Percentiles rank a stretch among this genome's conserved stretches.
Conservation (phyloP, 768 basidiomycete species). For the Botryobasidium botryosum region DNA sequence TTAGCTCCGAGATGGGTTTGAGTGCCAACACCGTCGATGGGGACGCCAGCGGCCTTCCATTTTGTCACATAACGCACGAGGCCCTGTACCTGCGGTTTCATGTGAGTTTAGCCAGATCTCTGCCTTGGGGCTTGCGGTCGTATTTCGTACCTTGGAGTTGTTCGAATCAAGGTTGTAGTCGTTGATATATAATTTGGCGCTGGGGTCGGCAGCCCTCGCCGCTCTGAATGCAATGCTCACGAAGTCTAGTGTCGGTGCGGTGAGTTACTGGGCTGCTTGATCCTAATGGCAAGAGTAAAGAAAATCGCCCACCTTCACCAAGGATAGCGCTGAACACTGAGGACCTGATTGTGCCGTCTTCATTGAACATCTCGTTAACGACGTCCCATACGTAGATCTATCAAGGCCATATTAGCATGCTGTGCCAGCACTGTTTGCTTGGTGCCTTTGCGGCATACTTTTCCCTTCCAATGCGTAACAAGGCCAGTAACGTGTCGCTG, state of each 20-base stretch:
- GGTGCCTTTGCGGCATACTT: neutral
- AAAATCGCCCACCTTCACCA: conserved; percentile 18
- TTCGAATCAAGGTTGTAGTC: conserved; percentile 7
- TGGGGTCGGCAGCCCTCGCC: conserved; percentile 33
- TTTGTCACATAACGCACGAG: too few species aligned
- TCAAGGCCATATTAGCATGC: conserved; percentile 28
- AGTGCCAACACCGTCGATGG: conserved; percentile 7
- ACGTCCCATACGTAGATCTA: conserved; percentile 31
- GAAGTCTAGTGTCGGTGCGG: conserved; percentile 18
- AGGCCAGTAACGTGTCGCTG: conserved; percentile 11
- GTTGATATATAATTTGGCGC: too few species aligned
- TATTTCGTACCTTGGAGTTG: conserved; percentile 1
- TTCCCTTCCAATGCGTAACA: conserved; percentile 10
- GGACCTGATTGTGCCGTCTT: conserved; percentile 26
- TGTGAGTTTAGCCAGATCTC: too few species aligned
- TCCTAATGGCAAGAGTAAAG: neutral
- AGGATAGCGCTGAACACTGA: conserved; percentile 28
- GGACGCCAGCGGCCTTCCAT: too few species aligned
- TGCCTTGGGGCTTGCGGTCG: too few species aligned
- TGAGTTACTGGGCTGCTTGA: neutral
- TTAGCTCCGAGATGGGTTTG: conserved; percentile 4
- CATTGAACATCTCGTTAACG: too few species aligned
- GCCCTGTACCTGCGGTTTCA: too few species aligned
- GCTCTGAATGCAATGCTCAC: conserved; percentile 35
- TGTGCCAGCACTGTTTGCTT: neutral